These are phyloP conservation scores for Globisporangium yorkense DNA, from an alignment of 352 stramenopile species.

Conservation along the genomic window DNA sequence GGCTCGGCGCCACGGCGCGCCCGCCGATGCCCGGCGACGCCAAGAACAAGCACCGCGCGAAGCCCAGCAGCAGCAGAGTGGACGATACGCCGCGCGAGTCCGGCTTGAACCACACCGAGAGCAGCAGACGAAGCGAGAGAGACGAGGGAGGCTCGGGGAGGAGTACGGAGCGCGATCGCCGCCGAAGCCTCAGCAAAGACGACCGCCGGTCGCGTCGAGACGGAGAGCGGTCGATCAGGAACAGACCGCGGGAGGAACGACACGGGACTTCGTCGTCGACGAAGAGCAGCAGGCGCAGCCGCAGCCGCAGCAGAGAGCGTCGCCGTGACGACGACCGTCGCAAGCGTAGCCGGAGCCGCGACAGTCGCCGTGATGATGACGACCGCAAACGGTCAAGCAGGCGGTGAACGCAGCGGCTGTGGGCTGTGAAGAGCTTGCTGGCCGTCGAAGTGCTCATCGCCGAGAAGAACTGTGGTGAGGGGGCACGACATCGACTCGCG, in stretches of 20 bases:
- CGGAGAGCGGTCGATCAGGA: neutral
- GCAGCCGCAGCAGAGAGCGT: constrained; percentile 7
- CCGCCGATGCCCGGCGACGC: constrained; percentile 37
- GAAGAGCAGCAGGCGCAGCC: neutral
- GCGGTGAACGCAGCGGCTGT: constrained; percentile 9
- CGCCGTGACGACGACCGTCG: constrained; percentile 7
- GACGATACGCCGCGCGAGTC: constrained; percentile 4
- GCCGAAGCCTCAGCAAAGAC: constrained; percentile 13
- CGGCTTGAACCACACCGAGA: constrained; percentile 10
- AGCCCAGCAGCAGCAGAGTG: neutral
- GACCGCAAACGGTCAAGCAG: constrained; percentile 22
- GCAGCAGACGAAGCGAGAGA: constrained; percentile 6
- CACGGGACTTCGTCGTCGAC: neutral
- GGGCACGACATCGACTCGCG: too few relatives aligned
- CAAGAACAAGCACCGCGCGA: constrained; percentile 27
- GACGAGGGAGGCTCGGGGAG: constrained; percentile 1
- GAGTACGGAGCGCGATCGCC: constrained; percentile 7
- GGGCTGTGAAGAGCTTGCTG: neutral
- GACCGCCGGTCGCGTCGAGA: constrained; percentile 3
- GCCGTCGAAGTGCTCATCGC: neutral
- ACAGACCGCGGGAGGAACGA: neutral
- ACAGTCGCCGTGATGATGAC: constrained; percentile 10
- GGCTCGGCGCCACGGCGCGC: constrained; percentile 87
- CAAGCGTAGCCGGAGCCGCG: constrained; percentile 26
- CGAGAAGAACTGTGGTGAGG: too few relatives aligned